phyloP scores from a whole-genome alignment of 192 early-diverging fungal species.

The Backusella psychrophila region DNA sequence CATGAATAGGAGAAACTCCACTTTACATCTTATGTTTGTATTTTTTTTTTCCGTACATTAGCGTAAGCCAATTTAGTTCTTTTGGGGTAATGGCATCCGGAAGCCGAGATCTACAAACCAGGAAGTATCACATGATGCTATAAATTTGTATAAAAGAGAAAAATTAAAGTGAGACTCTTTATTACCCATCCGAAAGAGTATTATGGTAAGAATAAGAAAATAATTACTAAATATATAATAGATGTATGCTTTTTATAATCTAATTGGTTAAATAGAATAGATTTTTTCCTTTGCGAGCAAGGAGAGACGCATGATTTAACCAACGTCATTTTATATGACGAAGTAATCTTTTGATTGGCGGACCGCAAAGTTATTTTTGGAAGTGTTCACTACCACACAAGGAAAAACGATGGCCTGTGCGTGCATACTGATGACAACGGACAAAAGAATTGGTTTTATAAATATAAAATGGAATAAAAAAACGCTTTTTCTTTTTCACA shows the following conservation, averaged over 20 bases:
- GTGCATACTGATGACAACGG: neutral
- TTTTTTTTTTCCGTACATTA: too few species aligned
- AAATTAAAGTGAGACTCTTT: neutral
- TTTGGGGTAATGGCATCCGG: neutral
- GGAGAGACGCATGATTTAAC: neutral
- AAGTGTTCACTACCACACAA: neutral
- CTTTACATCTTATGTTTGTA: too few species aligned
- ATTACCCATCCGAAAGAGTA: neutral
- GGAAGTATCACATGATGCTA: neutral
- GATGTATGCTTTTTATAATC: neutral
- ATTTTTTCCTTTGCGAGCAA: neutral
- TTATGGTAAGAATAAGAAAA: neutral
- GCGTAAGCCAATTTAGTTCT: neutral
- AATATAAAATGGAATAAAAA: conserved; percentile 1
- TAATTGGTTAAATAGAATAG: neutral
- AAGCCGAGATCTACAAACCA: neutral
- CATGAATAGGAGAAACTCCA: too few species aligned
- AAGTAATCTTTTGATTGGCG: neutral
- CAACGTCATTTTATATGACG: neutral
- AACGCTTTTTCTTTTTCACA: neutral
- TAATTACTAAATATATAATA: neutral
- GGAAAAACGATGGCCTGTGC: neutral
- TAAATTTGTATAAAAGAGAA: neutral
- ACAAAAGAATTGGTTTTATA: neutral
- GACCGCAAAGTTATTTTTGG: neutral